phyloP scores from a whole-genome alignment of 345 rosid genomes.

The Erucastrum elatum region DNA sequence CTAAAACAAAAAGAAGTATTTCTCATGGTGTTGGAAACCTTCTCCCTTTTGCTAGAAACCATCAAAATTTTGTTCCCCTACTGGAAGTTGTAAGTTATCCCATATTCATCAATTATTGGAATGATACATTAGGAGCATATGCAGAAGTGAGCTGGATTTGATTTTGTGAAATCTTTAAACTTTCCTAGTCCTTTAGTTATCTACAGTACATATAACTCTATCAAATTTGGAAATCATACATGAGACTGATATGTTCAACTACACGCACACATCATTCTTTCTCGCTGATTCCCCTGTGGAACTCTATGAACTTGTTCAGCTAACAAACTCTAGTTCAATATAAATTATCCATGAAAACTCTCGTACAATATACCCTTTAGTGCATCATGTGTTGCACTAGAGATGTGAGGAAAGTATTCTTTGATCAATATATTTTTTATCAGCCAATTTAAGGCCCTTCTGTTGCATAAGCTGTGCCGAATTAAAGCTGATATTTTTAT shows the following conservation, averaged over 20 bases:
- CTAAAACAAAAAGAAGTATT: conserved; percentile 47
- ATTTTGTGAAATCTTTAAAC: conserved; percentile 3
- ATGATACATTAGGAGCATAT: conserved; percentile 2
- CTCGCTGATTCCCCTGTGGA: no score
- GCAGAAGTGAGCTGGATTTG: neutral
- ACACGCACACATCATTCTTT: no score
- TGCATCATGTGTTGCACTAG: no score
- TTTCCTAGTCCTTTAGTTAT: neutral
- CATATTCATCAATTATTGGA: conserved; percentile 8
- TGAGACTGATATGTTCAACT: no score
- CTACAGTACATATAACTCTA: no score
- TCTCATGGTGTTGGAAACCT: conserved; percentile 54
- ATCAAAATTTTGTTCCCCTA: conserved; percentile 48
- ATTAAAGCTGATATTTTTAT: conserved; percentile 28
- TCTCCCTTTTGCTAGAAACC: conserved; percentile 47
- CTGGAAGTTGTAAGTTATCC: conserved; percentile 69
- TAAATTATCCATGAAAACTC: no score
- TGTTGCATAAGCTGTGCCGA: conserved; percentile 10
- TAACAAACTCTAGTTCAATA: no score
- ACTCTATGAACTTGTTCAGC: no score
- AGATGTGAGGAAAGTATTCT: no score
- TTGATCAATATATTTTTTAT: no score
- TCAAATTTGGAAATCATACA: no score
- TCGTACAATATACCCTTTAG: no score
- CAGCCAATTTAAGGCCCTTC: neutral